These are phyloP conservation scores for Elymus sibiricus DNA, from an alignment of 176 grass and related monocot genomes.

Conservation along the genomic window DNA sequence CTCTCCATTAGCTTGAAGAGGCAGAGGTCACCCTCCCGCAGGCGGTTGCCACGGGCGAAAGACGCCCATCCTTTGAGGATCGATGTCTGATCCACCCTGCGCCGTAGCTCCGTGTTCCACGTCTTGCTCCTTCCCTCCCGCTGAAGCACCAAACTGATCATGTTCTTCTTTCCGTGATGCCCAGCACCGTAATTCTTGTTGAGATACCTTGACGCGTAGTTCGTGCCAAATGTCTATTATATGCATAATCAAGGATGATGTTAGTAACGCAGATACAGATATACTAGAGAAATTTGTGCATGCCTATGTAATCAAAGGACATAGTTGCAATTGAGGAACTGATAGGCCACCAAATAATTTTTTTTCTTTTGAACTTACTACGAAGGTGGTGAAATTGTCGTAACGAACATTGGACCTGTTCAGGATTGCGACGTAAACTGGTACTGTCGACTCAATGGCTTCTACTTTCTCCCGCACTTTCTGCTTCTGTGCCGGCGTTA, in stretches of 20 bases:
- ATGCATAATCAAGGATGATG: no score
- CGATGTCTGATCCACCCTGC: not conserved
- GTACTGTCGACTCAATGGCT: not conserved
- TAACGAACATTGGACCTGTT: not conserved
- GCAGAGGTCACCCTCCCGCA: not conserved
- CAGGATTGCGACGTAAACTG: constrained; percentile 31
- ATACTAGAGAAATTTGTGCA: no score
- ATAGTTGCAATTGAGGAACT: not conserved
- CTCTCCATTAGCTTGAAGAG: not conserved
- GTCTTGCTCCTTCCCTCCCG: not conserved
- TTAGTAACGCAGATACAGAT: no score
- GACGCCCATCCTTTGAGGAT: not conserved
- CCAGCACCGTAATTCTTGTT: not conserved
- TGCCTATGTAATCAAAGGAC: not conserved
- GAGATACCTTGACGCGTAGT: no score
- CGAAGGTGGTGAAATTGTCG: no score
- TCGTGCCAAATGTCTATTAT: no score
- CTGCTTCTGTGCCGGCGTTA: constrained; percentile 21
- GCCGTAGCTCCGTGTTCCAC: not conserved
- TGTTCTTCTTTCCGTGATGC: not conserved
- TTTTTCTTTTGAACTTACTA: no score
- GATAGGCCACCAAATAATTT: no score
- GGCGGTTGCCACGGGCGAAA: not conserved
- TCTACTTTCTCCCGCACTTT: constrained; percentile 4
- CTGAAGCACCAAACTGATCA: not conserved